Percentiles rank a stretch among this genome's conserved stretches.
These are phyloP conservation scores for Myxozyma geophila DNA, from an alignment of 805 yeast genomes.

Conservation along the genomic window DNA sequence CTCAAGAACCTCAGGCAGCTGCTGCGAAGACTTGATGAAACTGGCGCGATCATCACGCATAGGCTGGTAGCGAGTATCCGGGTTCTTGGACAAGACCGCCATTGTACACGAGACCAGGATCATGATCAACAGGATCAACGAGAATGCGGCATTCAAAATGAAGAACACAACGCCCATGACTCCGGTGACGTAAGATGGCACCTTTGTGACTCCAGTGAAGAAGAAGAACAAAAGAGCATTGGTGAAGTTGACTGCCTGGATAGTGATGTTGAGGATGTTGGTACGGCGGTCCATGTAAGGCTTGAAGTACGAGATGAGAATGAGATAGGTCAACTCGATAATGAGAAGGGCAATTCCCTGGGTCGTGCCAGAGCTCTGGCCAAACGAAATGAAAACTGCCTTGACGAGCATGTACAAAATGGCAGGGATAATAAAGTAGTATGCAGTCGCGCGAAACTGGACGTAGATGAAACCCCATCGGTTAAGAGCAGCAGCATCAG, in stretches of 20 bases:
- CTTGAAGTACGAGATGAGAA: slow-evolving; percentile 66
- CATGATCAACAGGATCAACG: slow-evolving; percentile 77
- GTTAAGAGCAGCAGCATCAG: slow-evolving; percentile 79
- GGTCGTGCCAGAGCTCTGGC: slow-evolving; percentile 78
- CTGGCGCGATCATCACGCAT: slow-evolving; percentile 96
- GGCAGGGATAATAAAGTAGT: slow-evolving; percentile 75
- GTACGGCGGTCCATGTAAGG: slow-evolving; percentile 96
- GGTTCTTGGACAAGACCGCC: slow-evolving; percentile 85
- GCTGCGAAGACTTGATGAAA: slow-evolving; percentile 57
- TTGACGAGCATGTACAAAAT: slow-evolving; percentile 70
- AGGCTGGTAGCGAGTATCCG: slow-evolving; percentile 94
- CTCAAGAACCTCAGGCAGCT: slow-evolving; percentile 56
- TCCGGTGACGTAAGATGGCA: slow-evolving; percentile 89
- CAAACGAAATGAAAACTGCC: slow-evolving; percentile 82
- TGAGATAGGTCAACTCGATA: slow-evolving; percentile 73
- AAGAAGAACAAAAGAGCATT: slow-evolving; percentile 87
- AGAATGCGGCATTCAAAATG: slow-evolving; percentile 85
- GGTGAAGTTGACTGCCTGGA: slow-evolving; percentile 75
- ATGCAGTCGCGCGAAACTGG: slow-evolving; percentile 84
- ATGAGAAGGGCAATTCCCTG: slow-evolving; percentile 79
- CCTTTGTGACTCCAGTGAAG: slow-evolving; percentile 74
- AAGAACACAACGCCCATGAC: slow-evolving; percentile 91
- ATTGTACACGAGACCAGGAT: slow-evolving; percentile 85
- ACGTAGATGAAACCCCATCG: slow-evolving; percentile 91
- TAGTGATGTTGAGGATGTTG: slow-evolving; percentile 87